Base-by-base conservation (phyloP, 108 stramenopile genomes). In the Parietichytrium sp. region DNA sequence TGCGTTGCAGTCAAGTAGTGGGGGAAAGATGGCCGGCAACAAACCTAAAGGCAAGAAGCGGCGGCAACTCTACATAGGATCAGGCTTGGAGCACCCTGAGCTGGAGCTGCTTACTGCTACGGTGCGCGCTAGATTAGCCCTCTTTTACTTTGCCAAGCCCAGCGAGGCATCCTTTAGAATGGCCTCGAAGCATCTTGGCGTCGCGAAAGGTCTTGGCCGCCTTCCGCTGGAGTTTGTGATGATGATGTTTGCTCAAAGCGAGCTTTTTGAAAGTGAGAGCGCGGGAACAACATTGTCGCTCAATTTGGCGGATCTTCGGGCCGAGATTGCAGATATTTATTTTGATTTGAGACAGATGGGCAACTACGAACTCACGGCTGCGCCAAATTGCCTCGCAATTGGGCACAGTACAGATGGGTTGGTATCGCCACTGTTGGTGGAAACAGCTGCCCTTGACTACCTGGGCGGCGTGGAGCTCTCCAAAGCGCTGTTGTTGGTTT, bases 171-270 rank as follows among this genome's bases (percentile, higher is more conserved):
- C 36, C 1, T 72, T 72, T 38, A 72, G 20, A 42, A 33, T n/a
- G 8, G 61, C 61, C 13, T 33, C 29, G 0, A 33, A 72, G 61
- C 61, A 45, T 10, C 61, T 72, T 1, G 42, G 45, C 13, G 61
- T 33, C 20, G 61, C 61, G 6, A 72, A 72, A 42, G 61, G 3
- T 7, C 36, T 42, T 1, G 61, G 61, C 29, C 10, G 61, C 20
- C 61, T 72, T 38, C 61, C 61, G 2, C 12, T 72, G 10, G 61
- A 72, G 15, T 72, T 72, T 27, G 61, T 72, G 15, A 20, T 20
- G 3, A 45, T 72, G 61, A 33, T 72, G 10, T 72, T 72, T 45
- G 42, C 42, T 33, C 33, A 42, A 7, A 33, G 38, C 0, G 61
- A 72, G 29, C 61, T 72, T 27, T 72, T 72, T 1, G 61, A 72